Base-by-base conservation (phyloP, 495 filamentous ascomycete genomes). In the Xylaria palmicola region DNA sequence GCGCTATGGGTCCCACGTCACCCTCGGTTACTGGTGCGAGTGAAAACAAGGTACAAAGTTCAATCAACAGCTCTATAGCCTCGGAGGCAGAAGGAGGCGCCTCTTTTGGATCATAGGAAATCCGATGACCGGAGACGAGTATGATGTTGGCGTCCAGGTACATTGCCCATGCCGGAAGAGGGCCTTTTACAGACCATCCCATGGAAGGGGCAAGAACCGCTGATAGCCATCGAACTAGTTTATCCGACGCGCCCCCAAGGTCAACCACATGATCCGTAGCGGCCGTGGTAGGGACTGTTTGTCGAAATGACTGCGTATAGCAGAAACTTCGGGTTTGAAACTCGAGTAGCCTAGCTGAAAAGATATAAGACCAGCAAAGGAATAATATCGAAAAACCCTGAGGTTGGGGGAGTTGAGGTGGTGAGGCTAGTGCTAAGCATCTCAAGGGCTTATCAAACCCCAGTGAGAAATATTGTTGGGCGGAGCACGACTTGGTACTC, bases 361-460 rank as follows among this genome's bases (percentile, higher is more conserved):
- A 50, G 45, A 54, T 60, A 37, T 60, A 60, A 39, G 47, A 60
- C 57, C 29, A 60, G 47, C 47, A 60, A 24, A 60, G 36, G 24
- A 48, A 50, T 20, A 60, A 40, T 32, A 60, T n/a, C 20, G 27
- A 48, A 12, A 60, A 48, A 6, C 47, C 57, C n/a, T 39, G 56
- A 17, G 47, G 57, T 43, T 43, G n/a, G n/a, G 39, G 39, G n/a
- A 43, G 39, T 17, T 43, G n/a, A 43, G n/a, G 39, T 43, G 6
- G 39, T 12, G 39, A 43, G 6, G n/a, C n/a, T 43, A 43, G 39
- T 43, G n/a, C 39, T 15, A 43, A 43, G 39, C 39, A 43, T 43
- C 39, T 43, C 39, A 43, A 43, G n/a, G 39, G 39, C n/a, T 43
- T 43, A 43, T 43, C n/a, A 43, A 43, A 43, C 4, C 39, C 39